Base-by-base conservation (phyloP, 2,329 filamentous ascomycete genomes). In the Nakataea oryzae region DNA sequence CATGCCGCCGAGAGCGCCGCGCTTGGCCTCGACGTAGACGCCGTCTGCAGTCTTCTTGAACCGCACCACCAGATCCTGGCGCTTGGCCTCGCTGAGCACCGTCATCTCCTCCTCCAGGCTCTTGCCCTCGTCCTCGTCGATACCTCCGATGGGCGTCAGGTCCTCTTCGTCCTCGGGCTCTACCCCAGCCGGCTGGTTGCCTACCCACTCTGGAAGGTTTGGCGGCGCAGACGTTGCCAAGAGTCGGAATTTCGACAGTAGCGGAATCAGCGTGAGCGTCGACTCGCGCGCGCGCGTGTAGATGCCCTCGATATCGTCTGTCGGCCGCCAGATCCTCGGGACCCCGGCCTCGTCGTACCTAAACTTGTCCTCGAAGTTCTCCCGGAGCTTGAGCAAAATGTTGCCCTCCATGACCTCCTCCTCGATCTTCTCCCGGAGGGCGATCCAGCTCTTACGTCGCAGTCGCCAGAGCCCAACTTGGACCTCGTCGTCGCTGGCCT, bases 331-430 rank as follows among this genome's bases (percentile, higher is more conserved):
- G 74, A 99, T 96, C 64, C 95, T 85, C 6, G 95, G 95, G 5
- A 99, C 95, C 29, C 95, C 95, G 8, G 87, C 86, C 64, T 97
- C 93, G 70, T 99, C 95, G 70, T 99, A 99, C 66, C 95, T 88
- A 83, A 99, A 99, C 76, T 96, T 97, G 78, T 99, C 95, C 76
- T 99, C 95, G 68, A 99, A 99, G 78, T 97, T 97, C 75, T 99
- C 95, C 47, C 95, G 86, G 60, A 99, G 84, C 79, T 99, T 99
- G 68, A 97, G 81, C 41, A 97, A 79, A 61, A 99, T 86, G 71
- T 97, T 99, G 69, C 93, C 93, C 76, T 97, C 95, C 86, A 96
- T 96, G 71, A 97, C 91, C 75, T 99, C 95, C 71, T 99, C 95
- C 47, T 97, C 93, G 65, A 99, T 89, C 79, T 91, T 95, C 64